Percentiles rank a stretch among this genome's conserved stretches.
These are phyloP conservation scores for Botrytis tulipae DNA, from an alignment of 2,329 filamentous ascomycete genomes.

Conservation along the genomic window DNA sequence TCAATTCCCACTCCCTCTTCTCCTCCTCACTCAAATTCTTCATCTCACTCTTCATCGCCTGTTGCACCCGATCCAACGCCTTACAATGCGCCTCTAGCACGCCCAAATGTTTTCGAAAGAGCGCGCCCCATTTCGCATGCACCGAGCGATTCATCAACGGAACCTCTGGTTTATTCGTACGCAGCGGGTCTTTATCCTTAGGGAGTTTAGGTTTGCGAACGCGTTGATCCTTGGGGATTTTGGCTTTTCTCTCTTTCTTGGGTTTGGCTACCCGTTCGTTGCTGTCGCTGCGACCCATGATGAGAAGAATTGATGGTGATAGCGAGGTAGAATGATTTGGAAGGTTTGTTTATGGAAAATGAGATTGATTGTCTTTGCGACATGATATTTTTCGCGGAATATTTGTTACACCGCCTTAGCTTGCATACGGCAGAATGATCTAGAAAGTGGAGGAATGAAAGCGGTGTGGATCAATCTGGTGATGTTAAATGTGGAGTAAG, in stretches of 20 bases:
- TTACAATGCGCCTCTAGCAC: constrained; percentile 33
- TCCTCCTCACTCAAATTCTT: constrained; percentile 27
- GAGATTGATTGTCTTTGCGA: not conserved
- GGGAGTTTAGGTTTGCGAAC: constrained; percentile 15
- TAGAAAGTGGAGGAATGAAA: not conserved
- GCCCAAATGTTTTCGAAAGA: constrained; percentile 34
- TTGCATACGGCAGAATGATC: not conserved
- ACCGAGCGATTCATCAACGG: constrained; percentile 26
- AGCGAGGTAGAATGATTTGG: not conserved
- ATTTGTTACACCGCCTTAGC: not conserved
- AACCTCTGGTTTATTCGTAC: constrained; percentile 19
- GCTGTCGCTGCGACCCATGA: constrained; percentile 9
- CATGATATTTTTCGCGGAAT: not conserved
- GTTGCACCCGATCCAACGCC: constrained; percentile 27
- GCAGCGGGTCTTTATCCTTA: constrained; percentile 12
- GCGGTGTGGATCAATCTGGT: not conserved
- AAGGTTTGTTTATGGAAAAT: constrained; percentile 12
- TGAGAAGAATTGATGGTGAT: not conserved
- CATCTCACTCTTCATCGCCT: constrained; percentile 28
- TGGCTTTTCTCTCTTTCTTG: constrained; percentile 15
- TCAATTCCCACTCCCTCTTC: constrained; percentile 29
- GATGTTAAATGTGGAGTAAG: not conserved
- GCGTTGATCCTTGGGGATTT: constrained; percentile 6
- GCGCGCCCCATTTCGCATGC: constrained; percentile 41
- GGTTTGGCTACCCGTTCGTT: constrained; percentile 1